Conservation (phyloP, 1,139 yeast genomes). For the Taiozyma onychis region DNA sequence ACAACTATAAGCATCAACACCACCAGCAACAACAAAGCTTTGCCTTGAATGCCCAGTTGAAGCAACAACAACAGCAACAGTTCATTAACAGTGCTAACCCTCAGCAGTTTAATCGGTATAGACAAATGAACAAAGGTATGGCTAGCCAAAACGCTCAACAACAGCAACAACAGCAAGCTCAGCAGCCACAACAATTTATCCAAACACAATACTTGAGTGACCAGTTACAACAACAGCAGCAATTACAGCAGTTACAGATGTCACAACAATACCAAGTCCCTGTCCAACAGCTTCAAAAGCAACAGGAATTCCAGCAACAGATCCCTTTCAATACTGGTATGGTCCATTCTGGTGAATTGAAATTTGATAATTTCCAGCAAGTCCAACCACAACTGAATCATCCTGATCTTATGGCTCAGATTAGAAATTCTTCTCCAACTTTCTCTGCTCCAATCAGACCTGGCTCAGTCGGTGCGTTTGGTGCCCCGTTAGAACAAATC, state of each 20-base stretch:
- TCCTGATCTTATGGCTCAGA: constrained; percentile 9
- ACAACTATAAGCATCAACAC: constrained; percentile 18
- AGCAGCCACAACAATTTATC: constrained; percentile 8
- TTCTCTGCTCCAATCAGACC: constrained; percentile 13
- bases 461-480: constrained; percentile 10
- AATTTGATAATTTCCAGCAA: constrained; percentile 9
- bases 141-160: constrained; percentile 2
- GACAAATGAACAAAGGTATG: constrained; percentile 12
- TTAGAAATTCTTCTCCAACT: constrained; percentile 17
- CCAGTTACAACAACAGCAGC: neutral
- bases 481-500: constrained; percentile 14
- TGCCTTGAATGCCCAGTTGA: constrained; percentile 18
- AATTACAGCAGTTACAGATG: constrained; percentile 4
- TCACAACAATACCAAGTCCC: neutral
- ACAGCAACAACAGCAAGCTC: constrained; percentile 8
- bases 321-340: neutral
- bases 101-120: constrained; percentile 8
- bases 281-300: neutral
- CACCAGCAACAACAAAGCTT: constrained; percentile 21
- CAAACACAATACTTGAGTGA: constrained; percentile 3
- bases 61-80: constrained; percentile 21
- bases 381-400: constrained; percentile 5
- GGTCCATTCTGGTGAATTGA: constrained; percentile 1
- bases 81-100: constrained; percentile 13
- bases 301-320: neutral